Percentiles rank a stretch among this genome's conserved stretches.
Evolutionary conservation across 2,329 filamentous ascomycete species (phyloP).

Genomic region (Fusarium transvaalense): DNA sequence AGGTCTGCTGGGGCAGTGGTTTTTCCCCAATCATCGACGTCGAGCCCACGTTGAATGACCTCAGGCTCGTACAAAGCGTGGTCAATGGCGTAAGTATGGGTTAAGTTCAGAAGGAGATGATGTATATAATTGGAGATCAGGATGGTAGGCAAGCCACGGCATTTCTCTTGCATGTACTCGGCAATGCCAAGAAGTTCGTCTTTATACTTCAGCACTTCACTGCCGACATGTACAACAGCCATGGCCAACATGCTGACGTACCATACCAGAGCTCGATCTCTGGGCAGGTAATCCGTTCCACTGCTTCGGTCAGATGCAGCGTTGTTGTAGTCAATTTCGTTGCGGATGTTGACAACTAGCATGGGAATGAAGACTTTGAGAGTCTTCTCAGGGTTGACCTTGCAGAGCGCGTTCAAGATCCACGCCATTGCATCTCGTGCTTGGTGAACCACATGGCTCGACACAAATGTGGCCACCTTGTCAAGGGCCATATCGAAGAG

Average conservation of each 20-base stretch:
- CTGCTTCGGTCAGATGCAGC: slow-evolving; percentile 95
- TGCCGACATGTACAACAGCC: slow-evolving; percentile 96
- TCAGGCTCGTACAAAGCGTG: slow-evolving; percentile 88
- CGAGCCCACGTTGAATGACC: slow-evolving; percentile 76
- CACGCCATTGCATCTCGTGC: slow-evolving; percentile 98
- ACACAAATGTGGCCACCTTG: slow-evolving; percentile 92
- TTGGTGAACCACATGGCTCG: slow-evolving; percentile 95
- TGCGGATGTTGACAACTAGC: slow-evolving; percentile 90
- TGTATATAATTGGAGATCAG: slow-evolving; percentile 98
- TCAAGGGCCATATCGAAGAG: slow-evolving; percentile 92
- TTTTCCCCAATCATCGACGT: slow-evolving; percentile 86
- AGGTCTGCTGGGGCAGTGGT: slow-evolving; percentile 79
- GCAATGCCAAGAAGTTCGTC: slow-evolving; percentile 91
- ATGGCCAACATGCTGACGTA: slow-evolving; percentile 97
- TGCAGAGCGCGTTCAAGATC: slow-evolving; percentile 96
- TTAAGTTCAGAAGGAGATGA: slow-evolving; percentile 93
- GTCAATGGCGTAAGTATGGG: slow-evolving; percentile 93
- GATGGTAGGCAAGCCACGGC: slow-evolving; percentile 91
- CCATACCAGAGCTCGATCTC: slow-evolving; percentile 95
- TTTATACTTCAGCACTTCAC: slow-evolving; percentile 89
- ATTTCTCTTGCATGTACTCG: slow-evolving; percentile 95
- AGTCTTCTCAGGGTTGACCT: slow-evolving; percentile 93
- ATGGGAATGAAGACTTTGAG: slow-evolving; percentile 91
- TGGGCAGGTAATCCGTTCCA: slow-evolving; percentile 90
- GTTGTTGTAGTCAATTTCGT: slow-evolving; percentile 96